These are phyloP conservation scores for Harringtonia aguacate DNA, from an alignment of 2,329 filamentous ascomycete species.

Conservation along the genomic window DNA sequence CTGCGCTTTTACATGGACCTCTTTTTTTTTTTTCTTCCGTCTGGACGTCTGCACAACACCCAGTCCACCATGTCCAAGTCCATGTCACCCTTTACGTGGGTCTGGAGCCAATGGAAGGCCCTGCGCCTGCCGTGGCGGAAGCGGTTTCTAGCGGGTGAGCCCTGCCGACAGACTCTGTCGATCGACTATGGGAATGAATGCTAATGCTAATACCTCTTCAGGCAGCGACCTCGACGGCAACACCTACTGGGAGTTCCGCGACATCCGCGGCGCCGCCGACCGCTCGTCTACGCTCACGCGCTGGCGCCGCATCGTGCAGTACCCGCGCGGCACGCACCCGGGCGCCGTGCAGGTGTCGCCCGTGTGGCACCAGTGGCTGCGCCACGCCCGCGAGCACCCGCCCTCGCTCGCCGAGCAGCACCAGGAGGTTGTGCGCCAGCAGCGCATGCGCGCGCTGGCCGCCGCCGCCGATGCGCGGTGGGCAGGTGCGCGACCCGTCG, in stretches of 20 bases:
- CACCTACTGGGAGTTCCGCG: conserved; percentile 59
- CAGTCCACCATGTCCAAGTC: conserved; percentile 18
- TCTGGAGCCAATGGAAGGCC: conserved; percentile 53
- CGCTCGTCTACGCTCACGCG: conserved; percentile 21
- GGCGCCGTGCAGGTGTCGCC: conserved; percentile 47
- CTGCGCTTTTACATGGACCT: too few relatives aligned
- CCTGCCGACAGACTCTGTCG: too few relatives aligned
- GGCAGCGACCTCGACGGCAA: conserved; percentile 55
- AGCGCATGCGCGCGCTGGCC: conserved; percentile 43
- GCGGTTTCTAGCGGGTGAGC: conserved; percentile 47
- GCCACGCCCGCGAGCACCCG: conserved; percentile 43
- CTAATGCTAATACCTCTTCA: conserved; percentile 17
- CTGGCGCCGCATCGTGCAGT: conserved; percentile 52
- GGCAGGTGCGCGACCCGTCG: conserved; percentile 37
- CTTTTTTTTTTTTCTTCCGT: neutral
- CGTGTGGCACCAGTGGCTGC: conserved; percentile 60
- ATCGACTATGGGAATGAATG: neutral
- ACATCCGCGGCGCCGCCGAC: conserved; percentile 28
- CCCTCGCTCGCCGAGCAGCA: conserved; percentile 48
- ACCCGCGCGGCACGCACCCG: conserved; percentile 41
- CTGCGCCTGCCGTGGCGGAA: conserved; percentile 54
- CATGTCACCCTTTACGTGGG: conserved; percentile 25
- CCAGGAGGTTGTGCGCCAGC: conserved; percentile 39
- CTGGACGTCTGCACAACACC: neutral
- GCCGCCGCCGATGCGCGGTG: conserved; percentile 53